Evolutionary conservation across 768 basidiomycete genomes (phyloP).

Genomic region (Xerocomus brunneocitrinus): DNA sequence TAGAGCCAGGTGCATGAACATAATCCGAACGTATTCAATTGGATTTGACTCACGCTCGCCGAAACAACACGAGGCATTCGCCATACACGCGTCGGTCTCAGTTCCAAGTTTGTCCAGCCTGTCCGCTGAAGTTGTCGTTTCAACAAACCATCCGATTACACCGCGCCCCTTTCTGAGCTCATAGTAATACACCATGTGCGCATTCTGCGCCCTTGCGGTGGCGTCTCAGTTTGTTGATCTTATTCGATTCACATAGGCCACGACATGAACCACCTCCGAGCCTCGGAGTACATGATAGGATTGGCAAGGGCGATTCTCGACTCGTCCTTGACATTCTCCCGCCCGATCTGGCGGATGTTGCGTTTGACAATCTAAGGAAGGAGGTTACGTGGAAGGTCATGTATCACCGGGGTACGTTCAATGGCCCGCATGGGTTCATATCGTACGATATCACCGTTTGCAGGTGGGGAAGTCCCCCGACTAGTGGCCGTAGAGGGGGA

Average conservation of each 20-base stretch:
- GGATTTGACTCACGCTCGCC: not conserved
- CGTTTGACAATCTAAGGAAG: constrained; percentile 52
- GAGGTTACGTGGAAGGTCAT: constrained; percentile 74
- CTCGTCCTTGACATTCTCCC: constrained; percentile 59
- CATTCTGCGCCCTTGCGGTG: not conserved
- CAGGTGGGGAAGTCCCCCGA: constrained; percentile 72
- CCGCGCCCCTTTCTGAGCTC: not conserved
- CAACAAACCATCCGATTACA: not conserved
- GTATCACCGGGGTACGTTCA: constrained; percentile 61
- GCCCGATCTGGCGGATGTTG: constrained; percentile 46
- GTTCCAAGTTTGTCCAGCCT: not conserved
- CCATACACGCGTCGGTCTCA: constrained; percentile 6
- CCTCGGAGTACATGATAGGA: constrained; percentile 34
- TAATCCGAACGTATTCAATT: not conserved
- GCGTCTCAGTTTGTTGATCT: constrained; percentile 4
- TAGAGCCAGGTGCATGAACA: constrained; percentile 2
- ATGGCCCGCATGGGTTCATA: not conserved
- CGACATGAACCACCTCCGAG: constrained; percentile 18
- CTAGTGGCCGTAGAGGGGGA: constrained; percentile 60
- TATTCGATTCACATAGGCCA: constrained; percentile 14
- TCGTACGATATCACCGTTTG: constrained; percentile 1
- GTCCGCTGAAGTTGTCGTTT: constrained; percentile 4
- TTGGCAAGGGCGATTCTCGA: constrained; percentile 67
- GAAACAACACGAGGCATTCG: constrained; percentile 16
- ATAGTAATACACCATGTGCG: constrained; percentile 15